A percentile compares a stretch with the other conserved stretches of the same genome.
Conservation (phyloP, 2,329 filamentous ascomycete species). For the Fusarium fracticaudum region DNA sequence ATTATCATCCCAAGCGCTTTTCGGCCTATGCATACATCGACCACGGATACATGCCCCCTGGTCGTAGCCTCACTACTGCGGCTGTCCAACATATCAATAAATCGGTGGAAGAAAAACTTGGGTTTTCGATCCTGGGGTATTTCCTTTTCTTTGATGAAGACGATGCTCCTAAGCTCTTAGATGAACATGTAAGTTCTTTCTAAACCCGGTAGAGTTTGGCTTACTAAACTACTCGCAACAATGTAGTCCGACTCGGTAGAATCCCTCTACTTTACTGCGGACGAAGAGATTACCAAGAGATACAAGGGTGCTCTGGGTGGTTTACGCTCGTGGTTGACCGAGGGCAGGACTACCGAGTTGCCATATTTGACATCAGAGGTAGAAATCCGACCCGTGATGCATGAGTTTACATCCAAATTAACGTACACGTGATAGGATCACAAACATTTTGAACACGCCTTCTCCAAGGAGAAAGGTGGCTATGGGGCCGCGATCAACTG, state of each 20-base stretch:
- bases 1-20: not conserved
- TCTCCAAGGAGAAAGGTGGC: not conserved
- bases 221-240: not conserved
- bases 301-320: not conserved
- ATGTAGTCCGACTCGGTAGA: not conserved
- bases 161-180: not conserved
- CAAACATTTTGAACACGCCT: not conserved
- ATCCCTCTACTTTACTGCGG: not conserved
- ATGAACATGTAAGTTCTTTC: not conserved
- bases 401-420: fast-evolving
- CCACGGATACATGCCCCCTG: not conserved
- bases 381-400: fast-evolving
- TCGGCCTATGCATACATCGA: not conserved
- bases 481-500: not conserved
- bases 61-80: not conserved
- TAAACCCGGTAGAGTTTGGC: fast-evolving
- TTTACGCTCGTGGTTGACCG: not conserved
- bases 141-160: not conserved
- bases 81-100: not conserved
- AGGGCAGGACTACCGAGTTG: not conserved
- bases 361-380: not conserved
- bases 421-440: not conserved
- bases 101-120: not conserved
- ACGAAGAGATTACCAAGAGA: not conserved
- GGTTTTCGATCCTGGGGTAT: not conserved